Evolutionary conservation across 257 asterid genomes (phyloP).

Genomic region (Solanum megistacrolobum): DNA sequence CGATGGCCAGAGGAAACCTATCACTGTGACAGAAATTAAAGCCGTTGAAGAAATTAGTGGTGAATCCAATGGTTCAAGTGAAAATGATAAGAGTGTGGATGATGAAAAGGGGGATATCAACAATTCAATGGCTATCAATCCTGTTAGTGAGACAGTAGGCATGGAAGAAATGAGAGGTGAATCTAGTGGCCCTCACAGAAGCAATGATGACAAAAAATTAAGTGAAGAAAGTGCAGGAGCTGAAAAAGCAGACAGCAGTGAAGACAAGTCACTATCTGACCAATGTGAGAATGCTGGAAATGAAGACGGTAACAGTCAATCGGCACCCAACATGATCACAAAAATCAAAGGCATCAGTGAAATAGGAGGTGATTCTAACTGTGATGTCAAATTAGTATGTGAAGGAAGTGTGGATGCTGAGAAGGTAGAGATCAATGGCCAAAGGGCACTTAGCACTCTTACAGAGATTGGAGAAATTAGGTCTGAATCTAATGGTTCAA

Average conservation of each 20-base stretch:
- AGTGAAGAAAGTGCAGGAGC: neutral
- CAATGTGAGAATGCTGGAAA: neutral
- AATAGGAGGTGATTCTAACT: neutral
- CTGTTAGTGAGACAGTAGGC: neutral
- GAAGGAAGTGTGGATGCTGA: neutral
- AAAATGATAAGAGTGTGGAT: neutral
- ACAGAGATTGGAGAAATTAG: neutral
- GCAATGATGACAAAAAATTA: neutral
- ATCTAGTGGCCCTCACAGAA: neutral
- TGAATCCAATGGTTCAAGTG: neutral
- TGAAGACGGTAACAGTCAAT: neutral
- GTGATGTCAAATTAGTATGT: neutral
- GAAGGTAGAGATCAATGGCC: neutral
- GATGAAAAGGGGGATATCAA: neutral
- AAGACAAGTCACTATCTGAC: neutral
- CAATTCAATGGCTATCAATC: neutral
- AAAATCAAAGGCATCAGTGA: neutral
- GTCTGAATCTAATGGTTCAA: neutral
- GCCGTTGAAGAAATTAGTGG: neutral
- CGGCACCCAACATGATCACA: neutral
- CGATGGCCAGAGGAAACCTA: neutral
- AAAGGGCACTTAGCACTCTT: neutral
- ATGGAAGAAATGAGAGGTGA: neutral
- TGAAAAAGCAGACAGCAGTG: neutral
- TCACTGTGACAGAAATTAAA: neutral